Base-by-base conservation (phyloP, 306 rosid genomes). In the Canavalia gladiata region DNA sequence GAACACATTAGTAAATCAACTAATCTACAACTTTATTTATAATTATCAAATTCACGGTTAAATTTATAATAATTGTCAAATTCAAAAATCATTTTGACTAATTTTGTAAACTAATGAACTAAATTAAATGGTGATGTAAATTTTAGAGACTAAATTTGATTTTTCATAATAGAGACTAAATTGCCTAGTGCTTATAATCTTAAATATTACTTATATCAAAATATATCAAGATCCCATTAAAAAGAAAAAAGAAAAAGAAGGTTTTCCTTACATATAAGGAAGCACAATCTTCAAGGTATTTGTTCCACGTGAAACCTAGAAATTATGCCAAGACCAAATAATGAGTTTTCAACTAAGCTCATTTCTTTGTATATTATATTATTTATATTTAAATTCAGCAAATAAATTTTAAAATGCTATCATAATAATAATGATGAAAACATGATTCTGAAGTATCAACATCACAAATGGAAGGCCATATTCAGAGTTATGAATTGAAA, bases 231-330 rank as follows among this genome's bases (percentile, higher is more conserved):
- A 56, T 35, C 33, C 33, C 58, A 37, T 67, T 18, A 54, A 54
- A 56, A 73, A 65, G 0, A 42, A 79, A 52, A 18, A 71, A 8
- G 7, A 69, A 63, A 49, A 18, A 18, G 0, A 65, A 70, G 52
- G 81, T 52, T 60, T 45, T 42, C 78, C 89, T 91, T 85, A 87
- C 98, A 93, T 77, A 91, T 47, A 94, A 87, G 68, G 81, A 84
- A 73, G 98, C 98, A 72, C 88, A 92, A 13, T 90, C 97, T 87
- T 91, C 94, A 3, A 94, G 77, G 89, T 80, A 68, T 94, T 97
- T 4, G 92, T 81, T 66, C 94, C 92, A 82, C 94, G 89, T 58
- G 94, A 93, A 55, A 85, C 97, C 97, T 92, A 76, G 58, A 86
- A 72, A 79, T 50, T 84, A 66, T 47, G 75, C 54, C 75, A 70